These are phyloP conservation scores for Starmerella roubikii DNA, from an alignment of 805 yeast species.

Conservation along the genomic window DNA sequence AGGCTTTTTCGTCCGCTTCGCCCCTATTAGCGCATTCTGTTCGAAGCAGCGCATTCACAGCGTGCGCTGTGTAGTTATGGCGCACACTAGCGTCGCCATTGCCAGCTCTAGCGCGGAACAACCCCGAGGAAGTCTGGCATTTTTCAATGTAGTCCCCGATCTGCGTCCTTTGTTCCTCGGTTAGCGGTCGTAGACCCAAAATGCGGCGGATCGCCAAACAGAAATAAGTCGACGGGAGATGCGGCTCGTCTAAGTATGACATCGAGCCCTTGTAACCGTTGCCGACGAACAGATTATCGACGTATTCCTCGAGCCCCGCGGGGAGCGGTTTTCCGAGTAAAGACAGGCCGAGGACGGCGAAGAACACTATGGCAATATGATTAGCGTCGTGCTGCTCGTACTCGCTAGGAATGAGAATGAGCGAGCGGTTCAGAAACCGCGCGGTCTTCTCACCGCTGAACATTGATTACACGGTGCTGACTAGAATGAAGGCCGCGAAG, in stretches of 20 bases:
- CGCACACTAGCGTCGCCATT: conserved; percentile 57
- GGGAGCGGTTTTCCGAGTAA: conserved; percentile 7
- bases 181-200: conserved; percentile 21
- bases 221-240: conserved; percentile 47
- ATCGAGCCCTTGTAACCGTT: conserved; percentile 9
- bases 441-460: not conserved
- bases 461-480: no score
- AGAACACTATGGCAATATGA: conserved; percentile 17
- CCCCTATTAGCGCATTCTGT: not conserved
- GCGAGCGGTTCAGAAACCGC: conserved; percentile 14
- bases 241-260: not conserved
- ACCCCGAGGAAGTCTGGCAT: conserved; percentile 52
- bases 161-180: conserved; percentile 11
- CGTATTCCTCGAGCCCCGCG: conserved; percentile 1
- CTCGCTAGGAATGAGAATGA: conserved; percentile 14
- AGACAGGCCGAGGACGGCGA: conserved; percentile 14
- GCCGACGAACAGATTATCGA: conserved; percentile 8
- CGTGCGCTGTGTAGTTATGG: conserved; percentile 57
- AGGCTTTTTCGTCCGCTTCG: conserved; percentile 16
- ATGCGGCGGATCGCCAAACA: conserved; percentile 37
- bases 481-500: no score
- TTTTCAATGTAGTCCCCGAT: conserved; percentile 41
- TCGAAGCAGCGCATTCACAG: conserved; percentile 30
- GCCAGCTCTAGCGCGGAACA: conserved; percentile 29
- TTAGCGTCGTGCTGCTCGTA: conserved; percentile 16